Evolutionary conservation across 768 basidiomycete species (phyloP).

Genomic region (Filobasidium floriforme): DNA sequence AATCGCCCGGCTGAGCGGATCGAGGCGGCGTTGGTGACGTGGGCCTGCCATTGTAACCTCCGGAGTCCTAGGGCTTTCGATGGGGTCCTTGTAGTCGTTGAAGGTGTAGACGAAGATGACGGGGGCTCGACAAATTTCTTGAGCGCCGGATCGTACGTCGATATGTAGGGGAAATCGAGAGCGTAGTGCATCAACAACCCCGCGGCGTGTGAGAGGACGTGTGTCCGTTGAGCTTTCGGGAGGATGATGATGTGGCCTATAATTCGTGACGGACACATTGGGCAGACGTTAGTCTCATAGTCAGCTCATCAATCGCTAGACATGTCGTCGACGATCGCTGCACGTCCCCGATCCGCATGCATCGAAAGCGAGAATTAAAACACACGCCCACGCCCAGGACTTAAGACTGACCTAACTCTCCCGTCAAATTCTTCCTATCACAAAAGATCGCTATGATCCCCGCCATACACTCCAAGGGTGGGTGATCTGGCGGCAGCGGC

Average conservation of each 20-base stretch:
- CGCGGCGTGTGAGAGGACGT: slow-evolving; percentile 37
- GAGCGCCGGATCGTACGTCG: not conserved
- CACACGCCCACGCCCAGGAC: too few species aligned
- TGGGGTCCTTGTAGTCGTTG: too few species aligned
- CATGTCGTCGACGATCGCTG: too few species aligned
- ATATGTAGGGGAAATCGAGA: slow-evolving; percentile 13
- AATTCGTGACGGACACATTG: too few species aligned
- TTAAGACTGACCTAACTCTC: slow-evolving; percentile 53
- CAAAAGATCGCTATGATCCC: slow-evolving; percentile 54
- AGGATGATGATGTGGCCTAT: slow-evolving; percentile 21
- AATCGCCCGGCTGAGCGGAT: slow-evolving; percentile 30
- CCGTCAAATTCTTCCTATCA: slow-evolving; percentile 46
- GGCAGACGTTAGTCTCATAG: too few species aligned
- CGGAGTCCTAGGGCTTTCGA: slow-evolving; percentile 24
- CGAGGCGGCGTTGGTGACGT: slow-evolving; percentile 29
- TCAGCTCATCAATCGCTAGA: too few species aligned
- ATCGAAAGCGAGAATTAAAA: too few species aligned
- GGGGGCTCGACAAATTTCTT: not conserved
- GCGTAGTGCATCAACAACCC: slow-evolving; percentile 35
- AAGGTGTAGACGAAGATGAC: not conserved
- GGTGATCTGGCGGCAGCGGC: slow-evolving; percentile 13
- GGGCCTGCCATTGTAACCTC: slow-evolving; percentile 39
- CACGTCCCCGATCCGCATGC: too few species aligned
- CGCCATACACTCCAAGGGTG: slow-evolving; percentile 46
- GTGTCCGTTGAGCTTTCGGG: slow-evolving; percentile 32